Conservation (phyloP, 345 rosid genomes). For the Aquilaria malaccensis region DNA sequence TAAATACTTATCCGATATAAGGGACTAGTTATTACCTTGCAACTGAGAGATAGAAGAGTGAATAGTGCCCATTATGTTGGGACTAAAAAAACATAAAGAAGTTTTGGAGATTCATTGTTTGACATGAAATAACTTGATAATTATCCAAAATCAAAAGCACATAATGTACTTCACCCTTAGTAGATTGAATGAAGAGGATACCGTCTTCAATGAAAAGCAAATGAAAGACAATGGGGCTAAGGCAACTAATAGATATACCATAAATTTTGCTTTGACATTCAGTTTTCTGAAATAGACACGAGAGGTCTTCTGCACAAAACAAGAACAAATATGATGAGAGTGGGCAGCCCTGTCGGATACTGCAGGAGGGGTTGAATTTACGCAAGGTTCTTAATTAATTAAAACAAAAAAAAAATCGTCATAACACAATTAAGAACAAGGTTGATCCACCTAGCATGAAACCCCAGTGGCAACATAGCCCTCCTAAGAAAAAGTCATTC, state of each 20-base stretch:
- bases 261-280: not conserved
- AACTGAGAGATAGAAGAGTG: no score
- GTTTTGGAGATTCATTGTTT: no score
- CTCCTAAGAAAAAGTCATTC: not conserved
- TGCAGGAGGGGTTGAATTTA: not conserved
- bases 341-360: not conserved
- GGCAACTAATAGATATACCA: not conserved
- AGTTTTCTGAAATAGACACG: not conserved
- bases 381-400: not conserved
- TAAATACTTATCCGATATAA: no score
- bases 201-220: not conserved
- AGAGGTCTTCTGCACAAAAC: conserved; percentile 2
- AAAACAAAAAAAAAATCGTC: not conserved
- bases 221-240: not conserved
- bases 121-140: no score
- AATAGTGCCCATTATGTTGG: no score
- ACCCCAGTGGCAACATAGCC: not conserved
- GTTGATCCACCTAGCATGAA: not conserved
- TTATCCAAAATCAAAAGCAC: no score
- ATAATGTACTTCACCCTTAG: no score
- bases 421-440: not conserved
- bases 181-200: not conserved
- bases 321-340: not conserved
- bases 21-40: no score
- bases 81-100: no score